These are phyloP conservation scores for Tulasnella sp. DNA, from an alignment of 768 basidiomycete species.

Conservation along the genomic window DNA sequence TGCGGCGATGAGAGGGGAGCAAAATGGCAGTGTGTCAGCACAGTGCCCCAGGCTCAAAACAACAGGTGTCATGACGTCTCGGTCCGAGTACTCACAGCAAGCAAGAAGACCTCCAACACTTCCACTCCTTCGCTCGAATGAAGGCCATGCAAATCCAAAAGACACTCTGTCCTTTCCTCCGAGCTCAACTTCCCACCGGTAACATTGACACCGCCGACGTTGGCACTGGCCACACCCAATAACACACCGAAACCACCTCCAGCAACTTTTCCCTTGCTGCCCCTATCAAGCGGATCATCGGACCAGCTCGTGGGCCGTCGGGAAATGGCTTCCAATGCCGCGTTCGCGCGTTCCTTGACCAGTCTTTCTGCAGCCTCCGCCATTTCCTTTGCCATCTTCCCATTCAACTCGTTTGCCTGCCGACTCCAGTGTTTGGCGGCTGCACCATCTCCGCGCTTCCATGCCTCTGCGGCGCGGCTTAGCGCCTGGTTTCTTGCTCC, in stretches of 20 bases:
- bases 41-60: not conserved
- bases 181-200: constrained; percentile 37
- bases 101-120: constrained; percentile 76
- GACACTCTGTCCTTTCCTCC: constrained; percentile 82
- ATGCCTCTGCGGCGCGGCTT: constrained; percentile 90
- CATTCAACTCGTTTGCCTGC: constrained; percentile 88
- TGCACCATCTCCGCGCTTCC: constrained; percentile 89
- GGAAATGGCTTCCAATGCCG: constrained; percentile 66
- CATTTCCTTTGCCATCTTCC: constrained; percentile 81
- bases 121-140: constrained; percentile 90
- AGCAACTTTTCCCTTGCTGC: constrained; percentile 55
- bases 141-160: constrained; percentile 85
- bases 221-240: constrained; percentile 67
- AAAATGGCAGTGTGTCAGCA: not conserved
- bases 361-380: constrained; percentile 70
- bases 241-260: constrained; percentile 78
- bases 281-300: constrained; percentile 72
- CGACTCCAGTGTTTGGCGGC: constrained; percentile 88
- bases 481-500: constrained; percentile 89
- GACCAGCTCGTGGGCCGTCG: constrained; percentile 59
- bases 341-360: constrained; percentile 65
- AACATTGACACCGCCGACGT: constrained; percentile 36
- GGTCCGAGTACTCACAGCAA: constrained; percentile 56
- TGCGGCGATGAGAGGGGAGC: too few relatives aligned
- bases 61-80: not conserved